Evolutionary conservation across 805 yeast species (phyloP), one percentile per base, ranked within the genome.

Genomic region (Wickerhamiella hasegawae): DNA sequence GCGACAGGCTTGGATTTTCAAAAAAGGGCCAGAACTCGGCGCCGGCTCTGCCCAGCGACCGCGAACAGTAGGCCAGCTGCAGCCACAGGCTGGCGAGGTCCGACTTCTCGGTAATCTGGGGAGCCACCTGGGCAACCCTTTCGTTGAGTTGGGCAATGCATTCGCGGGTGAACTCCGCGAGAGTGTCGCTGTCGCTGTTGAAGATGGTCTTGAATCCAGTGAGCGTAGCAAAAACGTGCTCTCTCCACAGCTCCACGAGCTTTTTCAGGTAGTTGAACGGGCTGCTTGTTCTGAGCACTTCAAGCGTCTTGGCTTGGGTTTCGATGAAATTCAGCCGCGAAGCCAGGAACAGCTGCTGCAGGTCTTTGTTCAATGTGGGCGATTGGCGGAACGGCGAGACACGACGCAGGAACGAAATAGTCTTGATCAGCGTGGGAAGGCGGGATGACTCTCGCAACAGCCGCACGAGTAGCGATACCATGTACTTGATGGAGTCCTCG

Each of bases 1-100:
- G 49, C n/a, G 60, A 54, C 2, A 53, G 35, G 4, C 46, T 43
- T 4, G 38, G 38, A 16, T 35, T 33, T 24, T 40, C 45, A 5
- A 43, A 19, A 2, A 63, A 40, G 24, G 55, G 52, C 57, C 80
- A 76, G 52, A 81, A 80, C 45, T 78, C 81, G 3, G 71, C 71
- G 11, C 80, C 76, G 16, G 71, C 69, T 42, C 84, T 62, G 1
- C 78, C 74, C 35, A 87, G 61, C 25, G 94, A 76, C 51, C 78
- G 83, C n/a, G 94, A 77, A 44, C 94, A 81, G 57, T 85, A 87
- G 1, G 82, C 73, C 26, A 85, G 57, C 55, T 87, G 98, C 23
- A 87, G 58, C 43, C 85, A 69, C 17, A 84, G 59, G 1, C 87
- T 79, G 38, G 78, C 78, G 22, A 51, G 38, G 10, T 48, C 46